These are phyloP conservation scores for Fusarium albidum DNA, from an alignment of 2,329 filamentous ascomycete species.

Conservation along the genomic window DNA sequence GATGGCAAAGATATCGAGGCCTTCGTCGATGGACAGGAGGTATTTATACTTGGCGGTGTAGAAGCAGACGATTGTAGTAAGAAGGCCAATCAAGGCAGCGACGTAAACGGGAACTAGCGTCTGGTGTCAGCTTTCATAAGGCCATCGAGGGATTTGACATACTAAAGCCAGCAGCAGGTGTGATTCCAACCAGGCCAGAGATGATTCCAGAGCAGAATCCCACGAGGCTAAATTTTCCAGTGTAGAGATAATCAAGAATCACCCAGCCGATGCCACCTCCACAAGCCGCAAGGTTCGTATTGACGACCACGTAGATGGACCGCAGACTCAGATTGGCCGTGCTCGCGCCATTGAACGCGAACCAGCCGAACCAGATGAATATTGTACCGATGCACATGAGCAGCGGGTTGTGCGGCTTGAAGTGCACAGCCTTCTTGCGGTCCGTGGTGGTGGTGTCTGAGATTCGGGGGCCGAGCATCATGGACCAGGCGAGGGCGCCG, in stretches of 20 bases:
- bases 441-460: constrained; percentile 27
- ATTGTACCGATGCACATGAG: constrained; percentile 71
- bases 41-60: constrained; percentile 59
- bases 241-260: constrained; percentile 59
- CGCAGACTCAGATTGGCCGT: constrained; percentile 61
- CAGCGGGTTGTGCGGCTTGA: constrained; percentile 68
- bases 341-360: constrained; percentile 60
- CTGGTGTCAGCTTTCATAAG: no score
- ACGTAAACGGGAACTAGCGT: constrained; percentile 61
- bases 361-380: constrained; percentile 71
- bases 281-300: constrained; percentile 66
- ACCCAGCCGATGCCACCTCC: constrained; percentile 63
- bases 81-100: constrained; percentile 58
- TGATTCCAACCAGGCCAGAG: constrained; percentile 65
- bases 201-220: constrained; percentile 60
- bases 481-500: constrained; percentile 69
- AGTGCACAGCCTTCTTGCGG: constrained; percentile 35
- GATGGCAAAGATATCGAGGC: constrained; percentile 67
- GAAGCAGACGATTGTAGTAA: constrained; percentile 58
- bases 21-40: constrained; percentile 62
- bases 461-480: constrained; percentile 66
- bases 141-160: no score
- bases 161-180: constrained; percentile 62
- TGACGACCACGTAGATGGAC: constrained; percentile 63
- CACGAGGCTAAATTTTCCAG: constrained; percentile 39